Evolutionary conservation across 2,329 filamentous ascomycete genomes (phyloP).

Genomic region (Ophiognomonia clavigignenti-juglandacearum): DNA sequence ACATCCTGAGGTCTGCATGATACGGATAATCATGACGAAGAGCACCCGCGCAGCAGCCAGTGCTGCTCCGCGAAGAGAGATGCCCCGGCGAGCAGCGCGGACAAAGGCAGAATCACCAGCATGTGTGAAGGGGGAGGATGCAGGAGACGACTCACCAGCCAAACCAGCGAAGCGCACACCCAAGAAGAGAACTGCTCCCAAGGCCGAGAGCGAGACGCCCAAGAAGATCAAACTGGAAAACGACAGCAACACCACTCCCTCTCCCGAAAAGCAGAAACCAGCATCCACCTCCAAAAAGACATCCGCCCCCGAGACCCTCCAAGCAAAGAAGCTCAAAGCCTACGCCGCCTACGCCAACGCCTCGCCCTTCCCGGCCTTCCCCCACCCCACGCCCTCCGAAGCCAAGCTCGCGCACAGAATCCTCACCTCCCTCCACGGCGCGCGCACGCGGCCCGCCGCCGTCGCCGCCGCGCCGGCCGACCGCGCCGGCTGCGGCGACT

Average conservation of each 20-base stretch:
- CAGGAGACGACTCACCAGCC: too few species aligned
- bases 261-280: constrained; percentile 12
- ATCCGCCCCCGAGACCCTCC: constrained; percentile 23
- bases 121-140: constrained; percentile 2
- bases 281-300: constrained; percentile 8
- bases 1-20: too few species aligned
- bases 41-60: constrained; percentile 12
- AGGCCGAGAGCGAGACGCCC: constrained; percentile 2
- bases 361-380: constrained; percentile 64
- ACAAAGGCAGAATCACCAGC: constrained; percentile 6
- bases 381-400: constrained; percentile 60
- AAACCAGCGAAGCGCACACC: background rate
- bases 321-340: constrained; percentile 38
- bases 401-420: constrained; percentile 64
- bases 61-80: constrained; percentile 4
- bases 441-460: constrained; percentile 53
- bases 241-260: background rate
- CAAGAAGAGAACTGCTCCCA: constrained; percentile 12
- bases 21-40: constrained; percentile 11
- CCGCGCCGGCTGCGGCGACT: constrained; percentile 57
- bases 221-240: constrained; percentile 10
- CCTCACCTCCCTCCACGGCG: constrained; percentile 61
- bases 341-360: constrained; percentile 33
- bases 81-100: constrained; percentile 10
- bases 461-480: constrained; percentile 59